These are phyloP conservation scores for Mortierella sp. DNA, from an alignment of 371 early-diverging fungal genomes.

Conservation along the genomic window DNA sequence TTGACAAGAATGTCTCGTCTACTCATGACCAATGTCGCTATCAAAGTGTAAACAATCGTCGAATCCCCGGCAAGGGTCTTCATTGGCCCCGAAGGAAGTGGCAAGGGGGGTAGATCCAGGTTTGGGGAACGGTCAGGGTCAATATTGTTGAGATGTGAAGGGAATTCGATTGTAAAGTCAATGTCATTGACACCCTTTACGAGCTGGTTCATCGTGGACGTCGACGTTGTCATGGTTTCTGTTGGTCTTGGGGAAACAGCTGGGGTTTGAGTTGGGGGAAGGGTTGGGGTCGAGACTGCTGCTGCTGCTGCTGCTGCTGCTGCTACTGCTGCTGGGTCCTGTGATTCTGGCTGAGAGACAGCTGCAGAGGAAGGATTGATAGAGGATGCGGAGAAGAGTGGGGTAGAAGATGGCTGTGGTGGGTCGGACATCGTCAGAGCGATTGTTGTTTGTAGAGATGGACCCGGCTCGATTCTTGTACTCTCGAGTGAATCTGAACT, in stretches of 20 bases:
- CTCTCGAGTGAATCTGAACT: too few relatives aligned
- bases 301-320: neutral
- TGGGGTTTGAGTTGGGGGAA: neutral
- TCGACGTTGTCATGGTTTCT: neutral
- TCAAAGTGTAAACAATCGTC: slow-evolving; percentile 19
- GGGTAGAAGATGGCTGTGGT: too few relatives aligned
- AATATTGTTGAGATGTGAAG: slow-evolving; percentile 23
- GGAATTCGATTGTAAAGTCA: slow-evolving; percentile 37
- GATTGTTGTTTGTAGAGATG: too few relatives aligned
- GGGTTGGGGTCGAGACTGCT: neutral
- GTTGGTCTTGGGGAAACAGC: neutral
- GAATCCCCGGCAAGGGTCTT: slow-evolving; percentile 25
- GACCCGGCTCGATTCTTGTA: too few relatives aligned
- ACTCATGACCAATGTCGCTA: slow-evolving; percentile 28
- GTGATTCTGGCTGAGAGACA: too few relatives aligned
- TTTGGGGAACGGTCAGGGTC: neutral
- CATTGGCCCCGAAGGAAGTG: slow-evolving; percentile 37
- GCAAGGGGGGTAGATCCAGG: too few relatives aligned
- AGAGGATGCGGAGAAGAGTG: too few relatives aligned
- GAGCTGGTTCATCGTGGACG: slow-evolving; percentile 17
- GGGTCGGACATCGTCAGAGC: too few relatives aligned
- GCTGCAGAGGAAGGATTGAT: too few relatives aligned
- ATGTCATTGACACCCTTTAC: slow-evolving; percentile 43
- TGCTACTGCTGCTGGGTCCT: neutral
- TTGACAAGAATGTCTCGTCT: slow-evolving; percentile 43